Base-by-base conservation (phyloP, 176 grass and related monocot species). In the Avena eriantha region DNA sequence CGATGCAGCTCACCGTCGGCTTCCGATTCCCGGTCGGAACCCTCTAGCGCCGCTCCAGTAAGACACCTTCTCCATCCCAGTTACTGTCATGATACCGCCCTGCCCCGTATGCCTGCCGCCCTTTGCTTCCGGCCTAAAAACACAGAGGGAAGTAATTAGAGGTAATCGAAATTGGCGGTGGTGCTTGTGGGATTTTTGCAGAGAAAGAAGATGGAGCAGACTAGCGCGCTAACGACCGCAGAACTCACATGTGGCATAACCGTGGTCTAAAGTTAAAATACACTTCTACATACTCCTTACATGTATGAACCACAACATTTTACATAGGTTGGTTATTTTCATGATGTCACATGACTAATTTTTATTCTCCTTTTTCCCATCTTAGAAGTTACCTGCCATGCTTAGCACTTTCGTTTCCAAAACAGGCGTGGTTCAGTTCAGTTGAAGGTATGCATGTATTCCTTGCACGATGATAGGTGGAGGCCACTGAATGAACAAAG, bases 381-480 rank as follows among this genome's bases (percentile, higher is more conserved):
- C 19, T 73, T 80, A 51, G 33, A 67, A 73, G 51, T 43, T 5
- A 12, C 29, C 19, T 76, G 23, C 49, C 33, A 23, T 80, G 60
- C 24, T 4, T 80, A n/a, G 11, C 70, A 45, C 66, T 79, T 73
- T 33, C 47, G 7, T 49, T 69, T 86, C 14, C 21, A 35, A 24
- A 78, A 35, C 7, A 70, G 2, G 1, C 12, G 75, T 86, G 39
- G 19, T 58, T 83, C 18, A 63, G 35, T 82, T 80, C 46, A 35
- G 71, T 79, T 82, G 15, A 64, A 29, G 47, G 16, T 71, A 7
- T 39, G 16, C 71, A 72, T 46, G 17, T 41, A 70, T 70, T 63
- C 63, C 48, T 89, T 85, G 80, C 77, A 98, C 92, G 91, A 95
- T 87, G 86, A 89, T 53, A 95, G 82, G 84, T 95, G 86, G 88